phyloP scores from a whole-genome alignment of 1,139 yeast species.

The Candida gigantensis region DNA sequence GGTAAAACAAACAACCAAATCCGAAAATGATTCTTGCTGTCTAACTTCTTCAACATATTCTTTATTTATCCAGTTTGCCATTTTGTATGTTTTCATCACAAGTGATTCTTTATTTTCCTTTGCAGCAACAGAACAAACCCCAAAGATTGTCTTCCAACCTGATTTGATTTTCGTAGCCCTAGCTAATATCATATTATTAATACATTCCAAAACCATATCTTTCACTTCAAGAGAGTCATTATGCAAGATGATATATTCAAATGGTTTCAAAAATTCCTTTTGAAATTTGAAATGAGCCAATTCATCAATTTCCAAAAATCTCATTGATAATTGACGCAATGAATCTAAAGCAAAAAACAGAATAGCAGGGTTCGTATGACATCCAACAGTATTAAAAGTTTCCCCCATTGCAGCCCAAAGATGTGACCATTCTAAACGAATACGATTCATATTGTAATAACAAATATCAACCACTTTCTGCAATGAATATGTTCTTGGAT shows the following conservation, averaged over 20 bases:
- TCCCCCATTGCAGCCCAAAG: slow-evolving; percentile 94
- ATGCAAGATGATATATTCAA: slow-evolving; percentile 73
- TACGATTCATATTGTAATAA: slow-evolving; percentile 95
- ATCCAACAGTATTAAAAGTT: slow-evolving; percentile 83
- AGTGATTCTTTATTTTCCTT: slow-evolving; percentile 54
- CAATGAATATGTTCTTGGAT: slow-evolving; percentile 88
- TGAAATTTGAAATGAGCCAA: slow-evolving; percentile 94
- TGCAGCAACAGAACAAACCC: slow-evolving; percentile 70
- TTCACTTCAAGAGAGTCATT: slow-evolving; percentile 72
- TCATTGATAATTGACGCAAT: slow-evolving; percentile 84
- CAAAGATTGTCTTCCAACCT: slow-evolving; percentile 93
- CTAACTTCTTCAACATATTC: slow-evolving; percentile 66
- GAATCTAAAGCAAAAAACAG: slow-evolving; percentile 93
- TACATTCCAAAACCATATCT: slow-evolving; percentile 88
- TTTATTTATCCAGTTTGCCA: slow-evolving; percentile 63
- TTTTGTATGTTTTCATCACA: slow-evolving; percentile 62
- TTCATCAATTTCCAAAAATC: slow-evolving; percentile 92
- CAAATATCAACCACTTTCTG: slow-evolving; percentile 97
- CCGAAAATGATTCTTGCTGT: slow-evolving; percentile 72
- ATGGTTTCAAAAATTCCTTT: slow-evolving; percentile 89
- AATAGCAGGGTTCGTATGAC: slow-evolving; percentile 72
- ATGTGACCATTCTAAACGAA: slow-evolving; percentile 95
- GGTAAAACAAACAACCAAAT: slow-evolving; percentile 74
- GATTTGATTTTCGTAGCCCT: slow-evolving; percentile 77
- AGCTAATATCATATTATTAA: slow-evolving; percentile 80